Evolutionary conservation across 805 yeast genomes (phyloP), one percentile per base, ranked within the genome.

Genomic region (Trichomonascus vanleenenianus): DNA sequence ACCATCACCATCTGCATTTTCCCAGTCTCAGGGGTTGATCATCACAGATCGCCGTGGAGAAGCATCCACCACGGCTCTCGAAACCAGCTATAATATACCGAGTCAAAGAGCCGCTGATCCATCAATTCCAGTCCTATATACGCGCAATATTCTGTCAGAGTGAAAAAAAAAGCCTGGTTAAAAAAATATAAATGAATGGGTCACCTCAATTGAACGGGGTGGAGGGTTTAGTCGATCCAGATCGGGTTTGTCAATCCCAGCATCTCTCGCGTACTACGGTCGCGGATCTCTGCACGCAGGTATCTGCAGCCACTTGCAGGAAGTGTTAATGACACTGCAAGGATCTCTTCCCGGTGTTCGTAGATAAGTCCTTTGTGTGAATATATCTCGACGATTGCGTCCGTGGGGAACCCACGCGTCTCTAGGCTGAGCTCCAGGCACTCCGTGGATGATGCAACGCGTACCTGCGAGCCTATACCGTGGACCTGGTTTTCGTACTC

Each of bases 221-320:
- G n/a, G n/a, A 22, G 27, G 4, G 27, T 4, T 31, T 31, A 5
- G 34, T 14, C n/a, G 31, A 40, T 14, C 50, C 50, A 47, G 33
- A 47, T 44, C 30, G 50, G 50, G 31, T 47, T 47, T 16, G 50
- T 47, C 40, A 47, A 20, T 5, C 45, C 50, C 31, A 48, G 40
- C 50, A 48, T 44, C 20, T 40, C 37, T 11, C 30, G 39, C 12
- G 27, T 22, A 22, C 40, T 27, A 4, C 10, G 12, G 11, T 30
- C 42, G 11, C 45, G 27, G 5, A 43, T 38, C 19, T 47, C 47
- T 12, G 44, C 15, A 14, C 50, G 42, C 8, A 47, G 16, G 30
- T 35, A 47, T 31, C 40, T 34, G 19, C 35, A 14, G 4, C 19
- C 40, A 32, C 11, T 20, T n/a, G 16, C 16, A 32, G 35, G 16